Evolutionary conservation across 495 filamentous ascomycete genomes (phyloP).

Genomic region (Penicillium crystallinum): DNA sequence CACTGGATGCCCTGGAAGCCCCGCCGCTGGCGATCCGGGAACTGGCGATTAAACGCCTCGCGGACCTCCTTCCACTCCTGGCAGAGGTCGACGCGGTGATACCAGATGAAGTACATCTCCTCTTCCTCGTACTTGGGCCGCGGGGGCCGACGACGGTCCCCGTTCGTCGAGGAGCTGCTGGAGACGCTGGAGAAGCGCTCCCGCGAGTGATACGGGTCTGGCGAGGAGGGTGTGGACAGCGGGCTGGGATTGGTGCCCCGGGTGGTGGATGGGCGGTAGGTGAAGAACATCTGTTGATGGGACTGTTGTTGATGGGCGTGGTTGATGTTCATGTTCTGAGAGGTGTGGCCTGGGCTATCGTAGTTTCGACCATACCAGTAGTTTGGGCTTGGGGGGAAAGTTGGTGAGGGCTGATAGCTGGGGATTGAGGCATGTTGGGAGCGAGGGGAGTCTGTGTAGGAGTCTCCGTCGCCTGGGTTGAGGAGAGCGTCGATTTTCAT

Average conservation of each 20-base stretch:
- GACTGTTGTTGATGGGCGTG: not conserved
- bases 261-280: constrained; percentile 13
- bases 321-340: constrained; percentile 13
- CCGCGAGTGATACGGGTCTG: constrained; percentile 32
- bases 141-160: constrained; percentile 41
- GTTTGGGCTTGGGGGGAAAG: constrained; percentile 28
- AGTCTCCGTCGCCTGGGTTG: constrained; percentile 22
- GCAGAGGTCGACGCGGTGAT: constrained; percentile 48
- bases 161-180: constrained; percentile 23
- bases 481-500: constrained; percentile 41
- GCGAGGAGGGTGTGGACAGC: constrained; percentile 24
- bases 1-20: constrained; percentile 51
- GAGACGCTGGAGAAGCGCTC: constrained; percentile 43
- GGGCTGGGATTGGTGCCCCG: constrained; percentile 3
- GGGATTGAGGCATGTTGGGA: constrained; percentile 18
- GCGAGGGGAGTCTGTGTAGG: constrained; percentile 16
- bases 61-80: constrained; percentile 49
- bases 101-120: constrained; percentile 54
- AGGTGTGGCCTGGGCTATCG: constrained; percentile 19
- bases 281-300: constrained; percentile 21
- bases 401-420: constrained; percentile 17
- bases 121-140: constrained; percentile 49
- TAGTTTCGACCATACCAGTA: constrained; percentile 28
- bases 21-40: constrained; percentile 37
- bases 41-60: constrained; percentile 46